Evolutionary conservation across 2,329 filamentous ascomycete species (phyloP).

Genomic region (Microdochium nivale): DNA sequence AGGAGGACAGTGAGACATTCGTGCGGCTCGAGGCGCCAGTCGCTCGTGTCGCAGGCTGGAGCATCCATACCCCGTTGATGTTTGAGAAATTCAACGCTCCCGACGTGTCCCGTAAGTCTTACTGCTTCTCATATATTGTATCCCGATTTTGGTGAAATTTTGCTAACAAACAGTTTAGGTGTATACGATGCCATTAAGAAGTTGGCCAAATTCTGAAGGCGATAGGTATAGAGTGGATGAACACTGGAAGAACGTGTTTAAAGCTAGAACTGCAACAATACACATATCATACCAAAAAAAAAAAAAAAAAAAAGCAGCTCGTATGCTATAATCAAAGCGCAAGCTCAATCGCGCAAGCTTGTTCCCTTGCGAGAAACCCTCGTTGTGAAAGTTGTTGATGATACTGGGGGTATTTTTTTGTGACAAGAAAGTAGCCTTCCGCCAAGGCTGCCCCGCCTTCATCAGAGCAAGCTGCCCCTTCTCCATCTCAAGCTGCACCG

Average conservation of each 20-base stretch:
- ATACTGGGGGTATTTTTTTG: no score
- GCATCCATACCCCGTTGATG: constrained; percentile 68
- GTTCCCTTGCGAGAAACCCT: no score
- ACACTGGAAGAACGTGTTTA: no score
- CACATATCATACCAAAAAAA: no score
- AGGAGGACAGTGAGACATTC: constrained; percentile 70
- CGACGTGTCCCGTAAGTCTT: constrained; percentile 72
- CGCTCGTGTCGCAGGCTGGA: constrained; percentile 80
- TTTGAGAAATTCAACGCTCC: constrained; percentile 79
- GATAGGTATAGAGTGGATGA: neutral
- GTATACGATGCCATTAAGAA: constrained; percentile 65
- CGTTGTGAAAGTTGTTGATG: no score
- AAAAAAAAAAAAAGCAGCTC: no score
- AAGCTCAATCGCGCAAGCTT: no score
- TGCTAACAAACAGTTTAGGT: constrained; percentile 35
- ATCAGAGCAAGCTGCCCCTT: neutral
- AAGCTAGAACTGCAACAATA: no score
- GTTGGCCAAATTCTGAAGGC: constrained; percentile 50
- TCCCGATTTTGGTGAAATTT: neutral
- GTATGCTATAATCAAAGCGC: no score
- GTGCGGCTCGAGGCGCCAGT: constrained; percentile 78
- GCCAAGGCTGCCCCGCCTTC: neutral
- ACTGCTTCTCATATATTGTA: constrained; percentile 3
- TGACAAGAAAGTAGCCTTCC: neutral
- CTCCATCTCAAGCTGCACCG: neutral